phyloP scores from a whole-genome alignment of 345 rosid species.

The Ceriops zippeliana region DNA sequence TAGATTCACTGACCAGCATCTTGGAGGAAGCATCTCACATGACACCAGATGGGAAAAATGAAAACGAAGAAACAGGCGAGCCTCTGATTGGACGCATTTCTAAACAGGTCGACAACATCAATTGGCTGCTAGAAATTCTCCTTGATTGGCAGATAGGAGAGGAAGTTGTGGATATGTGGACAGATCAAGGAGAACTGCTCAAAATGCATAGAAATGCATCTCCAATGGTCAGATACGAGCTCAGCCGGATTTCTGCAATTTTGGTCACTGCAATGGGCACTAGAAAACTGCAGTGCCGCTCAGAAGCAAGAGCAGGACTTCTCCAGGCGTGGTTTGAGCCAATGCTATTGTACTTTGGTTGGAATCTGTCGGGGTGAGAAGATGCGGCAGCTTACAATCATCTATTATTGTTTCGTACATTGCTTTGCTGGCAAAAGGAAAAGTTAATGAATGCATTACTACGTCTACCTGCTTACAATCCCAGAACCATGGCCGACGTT shows the following conservation, averaged over 20 bases:
- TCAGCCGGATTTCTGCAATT: conserved; percentile 73
- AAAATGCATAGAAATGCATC: conserved; percentile 62
- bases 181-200: conserved; percentile 46
- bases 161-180: conserved; percentile 80
- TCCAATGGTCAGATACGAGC: conserved; percentile 84
- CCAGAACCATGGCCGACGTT: too few species aligned
- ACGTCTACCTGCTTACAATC: too few species aligned
- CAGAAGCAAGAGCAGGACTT: conserved; percentile 61
- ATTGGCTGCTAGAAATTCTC: conserved; percentile 77
- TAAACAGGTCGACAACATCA: conserved; percentile 77
- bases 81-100: conserved; percentile 70
- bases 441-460: too few species aligned
- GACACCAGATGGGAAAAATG: conserved; percentile 17
- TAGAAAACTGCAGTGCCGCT: conserved; percentile 64
- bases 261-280: conserved; percentile 81
- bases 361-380: too few species aligned
- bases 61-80: conserved; percentile 35
- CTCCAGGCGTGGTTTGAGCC: conserved; percentile 72
- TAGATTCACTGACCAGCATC: conserved; percentile 44
- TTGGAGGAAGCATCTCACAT: conserved; percentile 49
- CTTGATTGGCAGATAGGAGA: conserved; percentile 78
- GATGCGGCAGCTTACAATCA: too few species aligned
- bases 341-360: conserved; percentile 82
- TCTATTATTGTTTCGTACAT: too few species aligned
- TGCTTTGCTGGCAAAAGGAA: too few species aligned